These are phyloP conservation scores for Sclerotinia borealis DNA, from an alignment of 2,329 filamentous ascomycete genomes.

Conservation along the genomic window DNA sequence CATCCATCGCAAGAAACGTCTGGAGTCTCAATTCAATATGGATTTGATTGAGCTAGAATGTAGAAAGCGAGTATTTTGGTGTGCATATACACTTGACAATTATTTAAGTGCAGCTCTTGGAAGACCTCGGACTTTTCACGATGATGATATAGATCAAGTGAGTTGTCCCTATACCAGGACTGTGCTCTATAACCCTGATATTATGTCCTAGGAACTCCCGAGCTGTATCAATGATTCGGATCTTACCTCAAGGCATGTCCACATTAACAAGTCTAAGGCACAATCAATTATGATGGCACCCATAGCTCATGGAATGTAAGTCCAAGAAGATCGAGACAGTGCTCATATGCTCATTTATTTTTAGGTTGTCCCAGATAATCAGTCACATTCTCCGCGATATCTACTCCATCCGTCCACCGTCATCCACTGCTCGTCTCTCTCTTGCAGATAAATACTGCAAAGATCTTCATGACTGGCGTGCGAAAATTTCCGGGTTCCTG, in stretches of 20 bases:
- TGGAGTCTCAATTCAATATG: slow-evolving; percentile 20
- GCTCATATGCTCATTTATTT: not conserved
- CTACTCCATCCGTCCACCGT: slow-evolving; percentile 35
- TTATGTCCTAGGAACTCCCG: slow-evolving; percentile 40
- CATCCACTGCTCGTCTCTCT: slow-evolving; percentile 30
- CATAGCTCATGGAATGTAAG: slow-evolving; percentile 39
- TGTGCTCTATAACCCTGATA: not conserved
- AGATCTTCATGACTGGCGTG: slow-evolving; percentile 41
- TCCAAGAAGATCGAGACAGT: not conserved
- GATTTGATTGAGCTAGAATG: slow-evolving; percentile 41
- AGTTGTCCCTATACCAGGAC: not conserved
- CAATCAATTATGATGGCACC: slow-evolving; percentile 41
- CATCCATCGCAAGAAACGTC: slow-evolving; percentile 24
- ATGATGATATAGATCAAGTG: slow-evolving; percentile 57
- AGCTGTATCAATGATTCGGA: slow-evolving; percentile 46
- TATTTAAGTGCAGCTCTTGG: slow-evolving; percentile 59
- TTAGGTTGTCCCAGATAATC: slow-evolving; percentile 39
- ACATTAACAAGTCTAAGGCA: slow-evolving; percentile 18
- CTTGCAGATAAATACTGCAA: slow-evolving; percentile 38
- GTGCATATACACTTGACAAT: slow-evolving; percentile 56
- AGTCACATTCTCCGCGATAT: slow-evolving; percentile 40
- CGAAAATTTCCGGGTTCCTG: slow-evolving; percentile 40
- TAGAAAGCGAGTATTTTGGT: slow-evolving; percentile 56
- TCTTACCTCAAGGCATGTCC: slow-evolving; percentile 35
- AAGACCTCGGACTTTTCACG: slow-evolving; percentile 54